phyloP scores from a whole-genome alignment of 768 basidiomycete genomes.

The Amanita rubescens region DNA sequence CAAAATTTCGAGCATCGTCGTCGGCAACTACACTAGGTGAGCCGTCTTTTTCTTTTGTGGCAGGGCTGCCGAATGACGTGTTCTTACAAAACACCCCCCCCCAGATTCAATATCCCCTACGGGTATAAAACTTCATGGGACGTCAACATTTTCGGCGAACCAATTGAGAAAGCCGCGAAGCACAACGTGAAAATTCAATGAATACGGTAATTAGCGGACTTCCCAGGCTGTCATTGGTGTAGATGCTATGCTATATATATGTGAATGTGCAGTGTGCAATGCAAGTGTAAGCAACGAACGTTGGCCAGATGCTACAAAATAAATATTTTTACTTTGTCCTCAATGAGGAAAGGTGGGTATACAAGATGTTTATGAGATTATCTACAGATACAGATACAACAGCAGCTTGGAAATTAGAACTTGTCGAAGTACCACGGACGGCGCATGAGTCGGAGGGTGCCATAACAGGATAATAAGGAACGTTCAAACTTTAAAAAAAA shows the following conservation, averaged over 20 bases:
- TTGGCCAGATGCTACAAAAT: neutral
- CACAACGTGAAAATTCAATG: slow-evolving; percentile 25
- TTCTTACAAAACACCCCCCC: slow-evolving; percentile 55
- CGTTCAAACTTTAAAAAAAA: neutral
- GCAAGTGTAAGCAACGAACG: neutral
- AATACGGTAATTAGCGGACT: neutral
- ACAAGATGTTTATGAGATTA: neutral
- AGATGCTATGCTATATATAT: neutral
- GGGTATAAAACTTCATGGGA: slow-evolving; percentile 56
- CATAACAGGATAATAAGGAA: neutral
- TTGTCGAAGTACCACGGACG: neutral
- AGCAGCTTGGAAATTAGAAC: neutral
- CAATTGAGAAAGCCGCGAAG: slow-evolving; percentile 40
- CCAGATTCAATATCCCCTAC: slow-evolving; percentile 47
- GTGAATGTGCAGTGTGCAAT: neutral
- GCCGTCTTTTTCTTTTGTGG: too few relatives aligned
- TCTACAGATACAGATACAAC: slow-evolving; percentile 8
- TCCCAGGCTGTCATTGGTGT: neutral
- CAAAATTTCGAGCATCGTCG: slow-evolving; percentile 43
- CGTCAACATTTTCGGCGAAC: slow-evolving; percentile 65
- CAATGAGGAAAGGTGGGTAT: neutral
- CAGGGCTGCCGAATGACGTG: neutral
- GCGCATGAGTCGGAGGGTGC: neutral
- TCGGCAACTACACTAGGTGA: slow-evolving; percentile 37
- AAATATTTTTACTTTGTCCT: neutral